Base-by-base conservation (phyloP, 2,329 filamentous ascomycete genomes). In the Cadophora malorum region DNA sequence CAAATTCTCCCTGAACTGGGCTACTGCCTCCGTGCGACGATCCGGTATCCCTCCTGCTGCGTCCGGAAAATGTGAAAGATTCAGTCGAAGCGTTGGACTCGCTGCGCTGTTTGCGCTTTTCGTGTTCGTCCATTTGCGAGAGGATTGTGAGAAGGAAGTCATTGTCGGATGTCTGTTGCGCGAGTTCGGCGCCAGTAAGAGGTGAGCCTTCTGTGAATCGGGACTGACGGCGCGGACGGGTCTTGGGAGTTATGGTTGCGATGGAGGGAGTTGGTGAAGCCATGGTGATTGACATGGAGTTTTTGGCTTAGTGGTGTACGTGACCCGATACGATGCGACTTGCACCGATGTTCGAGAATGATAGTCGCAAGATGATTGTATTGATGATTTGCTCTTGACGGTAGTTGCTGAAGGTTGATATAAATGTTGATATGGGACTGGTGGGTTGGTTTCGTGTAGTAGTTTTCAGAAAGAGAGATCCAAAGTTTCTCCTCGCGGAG, bases 91-190 rank as follows among this genome's bases (percentile, higher is more conserved):
- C 70, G 25, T 67, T 67, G 7, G 69, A 70, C 21, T 55, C 56
- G 31, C 63, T 55, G 38, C 60, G 63, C 8, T 35, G 38, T 47
- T 64, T 53, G 33, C 60, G 64, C 31, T 47, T 59, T 33, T 72
- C 71, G 53, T 70, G 64, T 28, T 69, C 70, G 50, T 74, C 71
- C 70, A 71, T 71, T 64, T 73, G 67, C 5, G 63, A 65, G 33
- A 74, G 68, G 47, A 73, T 63, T 25, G 31, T 47, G 33, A 61
- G 55, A 21, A 66, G 61, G 49, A 64, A 52, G n/a, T 45, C 23
- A 41, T 68, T 58, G 41, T 49, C 38, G 25, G 63, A 38, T 61
- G 60, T 45, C 21, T 65, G 67, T 10, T 52, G 49, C n/a, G 58
- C 56, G 9, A 63, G 41, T 49, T 68, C 67, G 16, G 50, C 7